Evolutionary conservation across 1,139 yeast species (phyloP), one percentile per base, ranked within the genome.

Genomic region (Yamadazyma trypodendri): DNA sequence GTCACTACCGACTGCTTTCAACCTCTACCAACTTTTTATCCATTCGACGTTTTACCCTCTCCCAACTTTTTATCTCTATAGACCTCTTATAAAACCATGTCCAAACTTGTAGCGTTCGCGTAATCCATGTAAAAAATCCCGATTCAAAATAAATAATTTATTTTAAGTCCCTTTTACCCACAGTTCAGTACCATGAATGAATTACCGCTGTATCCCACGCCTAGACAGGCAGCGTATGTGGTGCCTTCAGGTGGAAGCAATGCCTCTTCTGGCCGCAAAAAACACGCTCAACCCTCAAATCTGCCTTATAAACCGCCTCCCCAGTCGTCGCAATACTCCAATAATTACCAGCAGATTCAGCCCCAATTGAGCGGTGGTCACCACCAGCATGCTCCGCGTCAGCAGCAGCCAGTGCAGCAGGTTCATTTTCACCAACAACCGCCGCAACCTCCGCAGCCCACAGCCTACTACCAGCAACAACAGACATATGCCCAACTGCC

Each of bases 141-240:
- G n/a, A n/a, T n/a, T n/a, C 29, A 15, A 21, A 22, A 22, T 17
- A 31, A 31, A 31, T 17, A 31, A 31, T 6, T 7, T 20, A 15
- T 4, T 31, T 31, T 6, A 6, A 16, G 9, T 20, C 33, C 9
- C 6, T 11, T 18, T 7, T 20, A 11, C 35, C 22, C 17, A 6
- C 6, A 13, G 7, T 12, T 7, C 14, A 27, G 6, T 9, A 9
- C 24, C 4, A 57, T 60, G 49, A 65, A 70, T 57, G 75, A 70
- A 29, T 58, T 71, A 45, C 77, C 77, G 20, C 55, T 62, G 54
- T 70, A 68, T 51, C 77, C 76, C 6, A 71, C 77, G 21, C 77
- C 77, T 1, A 71, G 65, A 39, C 74, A 70, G 54, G 72, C 73
- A 6, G 59, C 71, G 3, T 68, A 69, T 45, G 58, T 56, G 13